These are phyloP conservation scores for Prunella vulgaris DNA, from an alignment of 257 asterid species.

Conservation along the genomic window DNA sequence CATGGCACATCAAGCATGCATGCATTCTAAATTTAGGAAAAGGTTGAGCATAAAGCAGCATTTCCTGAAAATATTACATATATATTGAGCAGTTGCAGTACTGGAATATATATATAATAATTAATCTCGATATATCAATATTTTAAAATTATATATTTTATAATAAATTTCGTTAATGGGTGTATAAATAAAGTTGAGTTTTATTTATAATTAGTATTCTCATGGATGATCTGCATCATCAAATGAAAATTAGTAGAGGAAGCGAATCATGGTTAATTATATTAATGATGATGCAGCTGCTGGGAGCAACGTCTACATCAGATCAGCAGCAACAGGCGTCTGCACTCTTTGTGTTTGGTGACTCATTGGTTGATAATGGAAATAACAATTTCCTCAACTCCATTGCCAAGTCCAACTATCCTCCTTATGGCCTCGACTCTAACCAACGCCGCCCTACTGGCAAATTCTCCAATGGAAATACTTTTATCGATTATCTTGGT, in stretches of 20 bases:
- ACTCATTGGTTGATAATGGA: constrained; percentile 77
- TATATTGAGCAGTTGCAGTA: too few species aligned
- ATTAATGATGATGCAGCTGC: background rate
- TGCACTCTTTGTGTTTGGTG: constrained; percentile 79
- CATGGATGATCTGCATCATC: too few species aligned
- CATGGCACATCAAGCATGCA: too few species aligned
- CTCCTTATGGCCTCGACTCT: constrained; percentile 77
- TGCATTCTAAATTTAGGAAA: constrained; percentile 29
- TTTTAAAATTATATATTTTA: too few species aligned
- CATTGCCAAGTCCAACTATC: constrained; percentile 74
- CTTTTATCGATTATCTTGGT: constrained; percentile 64
- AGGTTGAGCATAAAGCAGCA: constrained; percentile 11
- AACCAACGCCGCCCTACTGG: constrained; percentile 50
- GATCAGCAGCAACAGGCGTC: constrained; percentile 38
- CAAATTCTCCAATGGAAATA: constrained; percentile 75
- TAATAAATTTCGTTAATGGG: too few species aligned
- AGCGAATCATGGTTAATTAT: constrained; percentile 8
- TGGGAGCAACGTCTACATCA: background rate
- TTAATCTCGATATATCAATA: too few species aligned
- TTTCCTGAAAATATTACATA: constrained; percentile 14
- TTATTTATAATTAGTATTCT: too few species aligned
- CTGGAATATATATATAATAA: too few species aligned
- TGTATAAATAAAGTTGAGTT: too few species aligned
- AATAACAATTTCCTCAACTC: constrained; percentile 80
- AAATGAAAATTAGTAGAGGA: background rate